These are phyloP conservation scores for Limonium bicolor DNA, from an alignment of 148 eudicot genomes.

Conservation along the genomic window DNA sequence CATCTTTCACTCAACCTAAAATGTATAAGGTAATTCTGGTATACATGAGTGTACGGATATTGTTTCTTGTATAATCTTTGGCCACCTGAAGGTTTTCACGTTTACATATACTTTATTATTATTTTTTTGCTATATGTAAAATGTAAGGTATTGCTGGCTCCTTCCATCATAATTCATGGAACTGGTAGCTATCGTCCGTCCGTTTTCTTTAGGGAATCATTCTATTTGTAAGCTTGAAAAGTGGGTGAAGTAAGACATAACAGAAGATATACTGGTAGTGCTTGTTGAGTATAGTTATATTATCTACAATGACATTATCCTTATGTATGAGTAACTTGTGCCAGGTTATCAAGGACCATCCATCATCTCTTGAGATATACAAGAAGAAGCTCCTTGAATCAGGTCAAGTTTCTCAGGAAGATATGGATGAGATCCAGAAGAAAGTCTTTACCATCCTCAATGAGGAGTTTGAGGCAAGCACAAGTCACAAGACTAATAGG, in stretches of 20 bases:
- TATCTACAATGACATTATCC: not conserved
- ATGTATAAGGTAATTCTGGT: slow-evolving; percentile 55
- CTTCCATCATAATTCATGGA: too few relatives aligned
- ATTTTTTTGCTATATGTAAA: too few relatives aligned
- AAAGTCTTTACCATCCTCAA: slow-evolving; percentile 65
- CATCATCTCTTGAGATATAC: slow-evolving; percentile 68
- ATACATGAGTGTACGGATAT: not conserved
- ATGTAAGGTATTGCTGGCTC: too few relatives aligned
- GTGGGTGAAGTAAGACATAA: too few relatives aligned
- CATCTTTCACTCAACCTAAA: slow-evolving; percentile 87
- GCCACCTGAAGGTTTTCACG: too few relatives aligned
- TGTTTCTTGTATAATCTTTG: too few relatives aligned
- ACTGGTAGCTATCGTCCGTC: too few relatives aligned
- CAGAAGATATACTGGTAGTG: not conserved
- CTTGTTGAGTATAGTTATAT: not conserved
- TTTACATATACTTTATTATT: too few relatives aligned
- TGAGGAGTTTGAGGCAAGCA: slow-evolving; percentile 83
- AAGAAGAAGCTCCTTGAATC: slow-evolving; percentile 61
- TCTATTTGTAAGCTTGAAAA: not conserved
- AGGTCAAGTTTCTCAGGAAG: slow-evolving; percentile 57
- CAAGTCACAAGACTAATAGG: slow-evolving; percentile 47
- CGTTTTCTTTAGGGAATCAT: not conserved
- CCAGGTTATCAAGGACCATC: slow-evolving; percentile 68
- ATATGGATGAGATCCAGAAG: slow-evolving; percentile 44
- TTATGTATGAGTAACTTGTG: not conserved